Percentiles rank a stretch among this genome's conserved stretches.
Conservation (phyloP, 2,329 filamentous ascomycete genomes). For the Fusarium equiseti region DNA sequence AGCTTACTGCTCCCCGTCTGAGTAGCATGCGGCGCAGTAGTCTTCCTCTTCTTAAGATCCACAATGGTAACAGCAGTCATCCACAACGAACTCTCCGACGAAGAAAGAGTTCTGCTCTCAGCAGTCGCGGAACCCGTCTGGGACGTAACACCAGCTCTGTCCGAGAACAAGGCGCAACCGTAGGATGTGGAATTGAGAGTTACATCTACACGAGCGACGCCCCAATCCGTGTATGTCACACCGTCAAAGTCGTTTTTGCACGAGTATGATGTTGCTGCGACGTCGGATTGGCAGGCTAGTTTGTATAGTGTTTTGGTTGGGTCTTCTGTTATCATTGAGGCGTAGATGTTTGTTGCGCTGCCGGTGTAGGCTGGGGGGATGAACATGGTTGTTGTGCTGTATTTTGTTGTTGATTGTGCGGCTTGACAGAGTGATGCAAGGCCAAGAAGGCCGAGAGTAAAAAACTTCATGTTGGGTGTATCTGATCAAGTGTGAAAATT, state of each 20-base stretch:
- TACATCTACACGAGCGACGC: constrained; percentile 21
- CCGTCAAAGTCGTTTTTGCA: constrained; percentile 42
- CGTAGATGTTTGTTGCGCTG: constrained; percentile 39
- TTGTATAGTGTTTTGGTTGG: neutral
- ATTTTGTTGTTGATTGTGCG: constrained; percentile 17
- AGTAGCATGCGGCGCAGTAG: neutral
- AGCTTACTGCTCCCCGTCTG: neutral
- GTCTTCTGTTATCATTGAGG: constrained; percentile 39
- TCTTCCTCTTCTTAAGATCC: constrained; percentile 23
- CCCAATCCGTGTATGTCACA: constrained; percentile 38
- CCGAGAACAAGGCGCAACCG: constrained; percentile 26
- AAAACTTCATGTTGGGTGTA: neutral
- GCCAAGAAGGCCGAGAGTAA: neutral
- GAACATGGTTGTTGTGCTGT: constrained; percentile 33
- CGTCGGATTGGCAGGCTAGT: constrained; percentile 41
- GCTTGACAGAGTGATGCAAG: constrained; percentile 10
- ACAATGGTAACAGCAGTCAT: constrained; percentile 43
- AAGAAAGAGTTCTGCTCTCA: constrained; percentile 3
- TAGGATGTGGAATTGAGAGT: constrained; percentile 36
- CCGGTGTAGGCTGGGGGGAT: constrained; percentile 33
- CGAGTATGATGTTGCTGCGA: constrained; percentile 21
- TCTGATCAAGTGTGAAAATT: neutral
- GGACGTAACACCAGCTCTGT: constrained; percentile 29
- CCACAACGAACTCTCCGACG: constrained; percentile 29
- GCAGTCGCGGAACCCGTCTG: neutral